phyloP scores from a whole-genome alignment of 1,284 basidiomycete genomes.

The Irpex lacteus region DNA sequence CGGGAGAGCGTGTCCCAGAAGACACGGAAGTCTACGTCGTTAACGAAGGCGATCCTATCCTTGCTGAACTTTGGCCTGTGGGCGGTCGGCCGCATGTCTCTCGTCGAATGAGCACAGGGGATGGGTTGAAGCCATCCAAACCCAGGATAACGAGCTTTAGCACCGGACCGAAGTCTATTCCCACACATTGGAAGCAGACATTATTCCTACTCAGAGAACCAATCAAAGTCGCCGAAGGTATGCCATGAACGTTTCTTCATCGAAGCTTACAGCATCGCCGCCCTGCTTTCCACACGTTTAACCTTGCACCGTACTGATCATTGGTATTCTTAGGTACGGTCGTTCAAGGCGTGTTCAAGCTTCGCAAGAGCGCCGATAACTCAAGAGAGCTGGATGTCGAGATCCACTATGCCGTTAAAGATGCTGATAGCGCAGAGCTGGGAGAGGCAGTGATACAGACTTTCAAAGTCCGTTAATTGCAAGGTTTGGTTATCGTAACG shows the following conservation, averaged over 20 bases:
- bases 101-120: slow-evolving; percentile 39
- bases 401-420: slow-evolving; percentile 75
- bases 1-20: slow-evolving; percentile 51
- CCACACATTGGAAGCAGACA: slow-evolving; percentile 99
- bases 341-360: slow-evolving; percentile 82
- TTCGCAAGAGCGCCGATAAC: slow-evolving; percentile 80
- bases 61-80: slow-evolving; percentile 76
- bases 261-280: slow-evolving; percentile 8
- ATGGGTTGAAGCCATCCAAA: slow-evolving; percentile 34
- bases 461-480: slow-evolving; percentile 64
- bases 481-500: slow-evolving; percentile 16
- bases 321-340: slow-evolving; percentile 51
- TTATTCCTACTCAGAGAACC: slow-evolving; percentile 85
- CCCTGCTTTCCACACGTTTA: background rate
- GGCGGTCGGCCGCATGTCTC: slow-evolving; percentile 55
- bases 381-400: slow-evolving; percentile 90
- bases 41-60: slow-evolving; percentile 55
- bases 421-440: slow-evolving; percentile 26
- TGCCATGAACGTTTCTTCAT: slow-evolving; percentile 18
- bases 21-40: slow-evolving; percentile 49
- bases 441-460: slow-evolving; percentile 64
- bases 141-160: slow-evolving; percentile 80
- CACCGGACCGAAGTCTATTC: slow-evolving; percentile 82
- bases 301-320: slow-evolving; percentile 1
- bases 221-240: slow-evolving; percentile 72